phyloP scores from a whole-genome alignment of 768 basidiomycete species.

The Podaxis sp. region DNA sequence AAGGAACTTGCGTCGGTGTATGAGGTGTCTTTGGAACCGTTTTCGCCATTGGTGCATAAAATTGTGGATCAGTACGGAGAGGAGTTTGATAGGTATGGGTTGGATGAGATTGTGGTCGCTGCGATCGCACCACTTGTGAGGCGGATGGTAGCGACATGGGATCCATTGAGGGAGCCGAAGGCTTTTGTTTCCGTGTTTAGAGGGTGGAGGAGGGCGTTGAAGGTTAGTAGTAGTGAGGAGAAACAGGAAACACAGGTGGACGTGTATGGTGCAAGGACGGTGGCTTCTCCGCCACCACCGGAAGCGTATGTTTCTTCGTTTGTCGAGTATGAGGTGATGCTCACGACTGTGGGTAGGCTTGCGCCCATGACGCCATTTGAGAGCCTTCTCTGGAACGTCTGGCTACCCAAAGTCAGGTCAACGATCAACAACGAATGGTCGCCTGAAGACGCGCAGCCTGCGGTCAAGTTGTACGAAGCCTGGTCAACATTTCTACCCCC shows the following conservation, averaged over 20 bases:
- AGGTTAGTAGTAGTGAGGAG: slow-evolving; percentile 47
- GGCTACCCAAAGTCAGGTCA: slow-evolving; percentile 93
- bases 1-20: slow-evolving; percentile 62
- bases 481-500: slow-evolving; percentile 87
- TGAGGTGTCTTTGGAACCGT: slow-evolving; percentile 68
- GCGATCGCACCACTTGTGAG: slow-evolving; percentile 84
- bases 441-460: slow-evolving; percentile 66
- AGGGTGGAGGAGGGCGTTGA: slow-evolving; percentile 65
- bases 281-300: slow-evolving; percentile 26
- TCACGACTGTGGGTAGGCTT: slow-evolving; percentile 35
- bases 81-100: slow-evolving; percentile 73
- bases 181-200: slow-evolving; percentile 61
- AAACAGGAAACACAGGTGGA: slow-evolving; percentile 43
- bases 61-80: slow-evolving; percentile 63
- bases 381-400: slow-evolving; percentile 88
- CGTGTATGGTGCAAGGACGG: slow-evolving; percentile 47
- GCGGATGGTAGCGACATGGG: slow-evolving; percentile 71
- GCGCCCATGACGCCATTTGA: slow-evolving; percentile 91
- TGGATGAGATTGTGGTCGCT: slow-evolving; percentile 92
- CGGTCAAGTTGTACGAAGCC: slow-evolving; percentile 77
- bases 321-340: not conserved
- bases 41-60: slow-evolving; percentile 67
- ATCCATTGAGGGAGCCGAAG: slow-evolving; percentile 76
- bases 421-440: slow-evolving; percentile 95
- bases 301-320: slow-evolving; percentile 22